Base-by-base conservation (phyloP, 129 eudicot genomes). In the Deinandra increscens region DNA sequence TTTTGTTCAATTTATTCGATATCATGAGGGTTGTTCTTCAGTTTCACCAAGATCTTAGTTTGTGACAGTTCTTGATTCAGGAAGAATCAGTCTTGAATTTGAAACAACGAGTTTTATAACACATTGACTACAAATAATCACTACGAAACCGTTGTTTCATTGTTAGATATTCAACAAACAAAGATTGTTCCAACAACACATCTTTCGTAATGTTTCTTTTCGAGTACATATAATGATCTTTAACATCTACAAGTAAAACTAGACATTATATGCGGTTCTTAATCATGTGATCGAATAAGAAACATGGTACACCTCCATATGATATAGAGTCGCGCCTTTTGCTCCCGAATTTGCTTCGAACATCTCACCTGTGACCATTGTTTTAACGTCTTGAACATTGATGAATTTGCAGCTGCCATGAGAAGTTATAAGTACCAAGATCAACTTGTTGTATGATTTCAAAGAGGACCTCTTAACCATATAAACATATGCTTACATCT, bases 261-360 rank as follows among this genome's bases (percentile, higher is more conserved):
- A 46, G 18, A 65, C 39, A 43, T 43, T 22, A 23, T 6, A 43
- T 13, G 31, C 41, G 7, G 13, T 5, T 68, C 26, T 64, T 80
- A 87, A 43, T 84, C 95, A 8, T 84, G 84, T 78, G 89, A 84
- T 59, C 90, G 79, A 4, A 90, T 70, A 15, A 87, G 97, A 60
- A 87, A 77, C 64, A 84, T 79, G 5, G 91, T 83, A 59, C 97
- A 90, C 78, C 89, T 84, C 97, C 97, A 90, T 55, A 90, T 80
- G 70, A 90, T 87, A 64, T 90, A 90, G 60, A 90, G 88, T 39
- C 89, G 81, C 0, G 91, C 91, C 72, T 84, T 76, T 7, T 84
- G 89, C 72, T 84, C 79, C 29, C 84, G 70, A 9, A 86, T 54
- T 68, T 79, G 95, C 86, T 84, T 84, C 44, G 95, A 71, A 66